phyloP scores from a whole-genome alignment of 73 alveolate species.

The Paramecium pentaurelia region DNA sequence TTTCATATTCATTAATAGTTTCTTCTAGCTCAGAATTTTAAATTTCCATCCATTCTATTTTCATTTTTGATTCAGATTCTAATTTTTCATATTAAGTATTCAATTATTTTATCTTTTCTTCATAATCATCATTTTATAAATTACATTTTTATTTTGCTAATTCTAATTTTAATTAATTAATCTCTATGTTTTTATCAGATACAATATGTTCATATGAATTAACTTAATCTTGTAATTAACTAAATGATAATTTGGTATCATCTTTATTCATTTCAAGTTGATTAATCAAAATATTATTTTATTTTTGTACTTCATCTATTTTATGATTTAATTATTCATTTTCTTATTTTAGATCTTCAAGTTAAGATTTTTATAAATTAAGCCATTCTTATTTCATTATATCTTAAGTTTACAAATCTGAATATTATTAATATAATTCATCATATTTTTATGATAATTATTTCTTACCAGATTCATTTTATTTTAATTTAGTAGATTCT shows the following conservation, averaged over 20 bases:
- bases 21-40: not conserved
- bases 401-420: not conserved
- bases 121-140: not conserved
- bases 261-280: not conserved
- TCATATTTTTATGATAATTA: not conserved
- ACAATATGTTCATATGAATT: not conserved
- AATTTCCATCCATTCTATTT: not conserved
- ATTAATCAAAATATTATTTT: not conserved
- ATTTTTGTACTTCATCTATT: not conserved
- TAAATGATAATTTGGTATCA: not conserved
- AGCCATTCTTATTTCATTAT: constrained; percentile 1
- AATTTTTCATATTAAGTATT: not conserved
- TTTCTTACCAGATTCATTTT: not conserved
- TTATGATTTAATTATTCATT: not conserved
- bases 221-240: not conserved
- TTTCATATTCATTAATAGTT: not conserved
- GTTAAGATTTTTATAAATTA: not conserved
- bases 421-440: not conserved
- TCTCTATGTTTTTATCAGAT: not conserved
- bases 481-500: not conserved
- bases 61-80: not conserved
- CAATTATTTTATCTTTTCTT: not conserved
- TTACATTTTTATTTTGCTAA: not conserved
- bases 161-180: not conserved
- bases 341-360: not conserved